Evolutionary conservation across 257 asterid genomes (phyloP).

Genomic region (Solanum tarijense): DNA sequence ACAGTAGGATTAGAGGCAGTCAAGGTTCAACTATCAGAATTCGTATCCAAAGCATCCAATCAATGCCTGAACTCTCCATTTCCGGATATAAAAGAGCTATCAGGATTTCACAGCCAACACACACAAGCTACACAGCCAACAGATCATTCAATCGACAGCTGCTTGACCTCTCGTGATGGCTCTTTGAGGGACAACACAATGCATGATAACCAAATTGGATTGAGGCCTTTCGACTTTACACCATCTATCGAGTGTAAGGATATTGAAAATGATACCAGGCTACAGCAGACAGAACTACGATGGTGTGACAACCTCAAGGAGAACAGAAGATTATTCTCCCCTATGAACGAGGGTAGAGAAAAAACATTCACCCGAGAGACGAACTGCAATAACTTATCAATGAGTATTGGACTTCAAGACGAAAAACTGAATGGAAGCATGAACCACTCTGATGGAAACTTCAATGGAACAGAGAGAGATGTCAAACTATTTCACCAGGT

Average conservation of each 20-base stretch:
- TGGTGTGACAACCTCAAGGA: constrained; percentile 45
- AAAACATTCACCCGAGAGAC: constrained; percentile 21
- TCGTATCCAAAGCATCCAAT: constrained; percentile 66
- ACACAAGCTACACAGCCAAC: constrained; percentile 42
- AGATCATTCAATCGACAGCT: constrained; percentile 58
- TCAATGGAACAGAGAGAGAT: constrained; percentile 23
- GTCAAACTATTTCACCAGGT: constrained; percentile 8
- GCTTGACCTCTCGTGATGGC: constrained; percentile 68
- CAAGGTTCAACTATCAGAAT: constrained; percentile 66
- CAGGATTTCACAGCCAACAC: constrained; percentile 44
- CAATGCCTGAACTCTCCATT: constrained; percentile 65
- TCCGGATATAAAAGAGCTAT: constrained; percentile 42
- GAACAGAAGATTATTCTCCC: constrained; percentile 14
- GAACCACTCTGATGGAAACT: constrained; percentile 7
- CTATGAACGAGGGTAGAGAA: constrained; percentile 27
- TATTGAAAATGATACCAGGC: constrained; percentile 22
- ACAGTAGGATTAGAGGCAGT: constrained; percentile 67
- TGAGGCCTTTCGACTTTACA: constrained; percentile 25
- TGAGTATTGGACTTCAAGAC: constrained; percentile 53
- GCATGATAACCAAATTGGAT: constrained; percentile 27
- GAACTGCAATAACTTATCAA: constrained; percentile 35
- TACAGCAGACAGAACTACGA: constrained; percentile 26
- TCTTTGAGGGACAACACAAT: constrained; percentile 46
- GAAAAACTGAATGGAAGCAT: constrained; percentile 30
- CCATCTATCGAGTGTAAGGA: constrained; percentile 17